These are phyloP conservation scores for Suhomyces choctaworum DNA, from an alignment of 1,139 yeast species.

Conservation along the genomic window DNA sequence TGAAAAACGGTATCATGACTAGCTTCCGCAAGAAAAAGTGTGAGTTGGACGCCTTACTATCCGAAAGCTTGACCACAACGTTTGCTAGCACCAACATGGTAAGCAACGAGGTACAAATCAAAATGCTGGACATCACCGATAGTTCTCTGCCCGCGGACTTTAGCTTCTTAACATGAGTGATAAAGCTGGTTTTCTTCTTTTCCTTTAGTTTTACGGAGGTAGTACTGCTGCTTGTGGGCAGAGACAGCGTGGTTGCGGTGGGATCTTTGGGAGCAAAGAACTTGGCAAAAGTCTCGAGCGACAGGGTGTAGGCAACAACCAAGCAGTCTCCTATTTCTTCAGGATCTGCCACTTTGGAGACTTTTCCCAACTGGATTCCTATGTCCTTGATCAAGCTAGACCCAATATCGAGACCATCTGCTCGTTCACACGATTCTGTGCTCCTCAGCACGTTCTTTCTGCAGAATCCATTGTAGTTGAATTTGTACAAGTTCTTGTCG, in stretches of 20 bases:
- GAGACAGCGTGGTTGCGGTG: background rate
- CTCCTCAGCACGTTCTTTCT: slow-evolving; percentile 27
- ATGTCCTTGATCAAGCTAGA: slow-evolving; percentile 11
- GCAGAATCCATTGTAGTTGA: slow-evolving; percentile 54
- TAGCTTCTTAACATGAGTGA: slow-evolving; percentile 4
- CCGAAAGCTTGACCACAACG: slow-evolving; percentile 2
- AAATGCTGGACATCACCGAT: slow-evolving; percentile 3
- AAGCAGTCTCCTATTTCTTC: slow-evolving; percentile 24
- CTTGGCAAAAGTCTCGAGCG: slow-evolving; percentile 6
- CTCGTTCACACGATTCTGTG: slow-evolving; percentile 4
- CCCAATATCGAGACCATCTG: slow-evolving; percentile 13
- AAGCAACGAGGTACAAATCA: slow-evolving; percentile 6
- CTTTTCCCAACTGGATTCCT: slow-evolving; percentile 37
- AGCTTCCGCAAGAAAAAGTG: slow-evolving; percentile 3
- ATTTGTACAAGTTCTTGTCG: slow-evolving; percentile 39
- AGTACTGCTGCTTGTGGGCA: background rate
- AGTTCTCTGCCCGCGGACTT: slow-evolving; percentile 3
- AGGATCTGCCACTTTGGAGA: slow-evolving; percentile 40
- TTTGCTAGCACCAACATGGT: slow-evolving; percentile 8
- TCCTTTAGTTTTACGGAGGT: background rate
- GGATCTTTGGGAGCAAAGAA: slow-evolving; percentile 1
- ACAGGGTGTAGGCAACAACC: slow-evolving; percentile 9
- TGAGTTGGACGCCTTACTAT: slow-evolving; percentile 1
- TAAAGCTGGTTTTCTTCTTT: slow-evolving; percentile 2
- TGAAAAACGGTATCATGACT: slow-evolving; percentile 4